phyloP scores from a whole-genome alignment of 2,329 filamentous ascomycete species.

The Fusarium albosuccineum region DNA sequence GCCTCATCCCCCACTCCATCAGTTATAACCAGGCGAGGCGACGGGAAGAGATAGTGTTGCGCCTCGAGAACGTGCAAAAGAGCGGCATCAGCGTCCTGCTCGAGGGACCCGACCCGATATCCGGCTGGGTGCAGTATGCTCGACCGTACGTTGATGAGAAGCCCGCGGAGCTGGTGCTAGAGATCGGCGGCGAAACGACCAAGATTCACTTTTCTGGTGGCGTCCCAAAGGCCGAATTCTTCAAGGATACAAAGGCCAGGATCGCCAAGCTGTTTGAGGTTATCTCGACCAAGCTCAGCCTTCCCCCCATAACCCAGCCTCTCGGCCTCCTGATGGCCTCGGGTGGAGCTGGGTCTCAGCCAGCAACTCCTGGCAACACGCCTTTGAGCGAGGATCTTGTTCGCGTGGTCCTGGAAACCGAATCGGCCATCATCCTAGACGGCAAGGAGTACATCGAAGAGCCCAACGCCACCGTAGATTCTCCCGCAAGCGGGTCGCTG shows the following conservation, averaged over 20 bases:
- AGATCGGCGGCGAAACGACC: constrained; percentile 79
- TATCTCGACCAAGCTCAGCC: constrained; percentile 82
- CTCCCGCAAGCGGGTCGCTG: constrained; percentile 46
- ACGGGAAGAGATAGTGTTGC: constrained; percentile 80
- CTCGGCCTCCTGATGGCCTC: constrained; percentile 76
- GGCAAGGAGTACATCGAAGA: constrained; percentile 59
- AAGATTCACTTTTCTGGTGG: constrained; percentile 62
- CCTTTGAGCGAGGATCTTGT: constrained; percentile 79
- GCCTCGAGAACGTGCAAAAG: constrained; percentile 89
- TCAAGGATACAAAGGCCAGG: constrained; percentile 76
- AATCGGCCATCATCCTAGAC: constrained; percentile 71
- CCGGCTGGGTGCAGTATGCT: constrained; percentile 79
- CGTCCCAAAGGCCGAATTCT: constrained; percentile 75
- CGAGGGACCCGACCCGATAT: constrained; percentile 50
- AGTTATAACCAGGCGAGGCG: constrained; percentile 78
- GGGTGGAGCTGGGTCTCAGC: constrained; percentile 71
- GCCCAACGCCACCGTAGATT: constrained; percentile 46
- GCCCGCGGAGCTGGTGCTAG: constrained; percentile 80
- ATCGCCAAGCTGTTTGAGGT: constrained; percentile 82
- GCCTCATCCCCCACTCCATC: constrained; percentile 81
- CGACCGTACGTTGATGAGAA: constrained; percentile 87
- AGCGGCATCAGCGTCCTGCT: constrained; percentile 78
- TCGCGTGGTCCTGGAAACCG: constrained; percentile 71
- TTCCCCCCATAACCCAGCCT: constrained; percentile 71
- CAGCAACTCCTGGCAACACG: constrained; percentile 76